phyloP scores from a whole-genome alignment of 192 early-diverging fungal species.

The Umbelopsis sp. region DNA sequence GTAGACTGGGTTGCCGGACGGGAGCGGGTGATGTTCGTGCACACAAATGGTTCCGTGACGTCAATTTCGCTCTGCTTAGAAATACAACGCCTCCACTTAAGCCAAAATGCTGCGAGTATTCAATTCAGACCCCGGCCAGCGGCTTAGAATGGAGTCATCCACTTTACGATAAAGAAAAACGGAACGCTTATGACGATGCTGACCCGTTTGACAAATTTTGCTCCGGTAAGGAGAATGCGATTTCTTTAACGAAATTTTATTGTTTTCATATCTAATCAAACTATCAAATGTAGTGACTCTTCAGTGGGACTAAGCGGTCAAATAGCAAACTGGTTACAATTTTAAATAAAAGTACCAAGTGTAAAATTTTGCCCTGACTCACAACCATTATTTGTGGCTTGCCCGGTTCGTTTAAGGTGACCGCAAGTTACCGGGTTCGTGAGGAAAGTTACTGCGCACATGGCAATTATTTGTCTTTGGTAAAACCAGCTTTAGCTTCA shows the following conservation, averaged over 20 bases:
- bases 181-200: not conserved
- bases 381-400: not conserved
- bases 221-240: not conserved
- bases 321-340: not conserved
- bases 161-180: not conserved
- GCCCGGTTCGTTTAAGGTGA: no score
- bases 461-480: no score
- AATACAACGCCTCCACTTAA: not conserved
- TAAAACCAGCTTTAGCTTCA: no score
- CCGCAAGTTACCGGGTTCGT: no score
- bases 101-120: not conserved
- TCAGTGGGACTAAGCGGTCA: not conserved
- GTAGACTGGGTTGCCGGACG: slow-evolving; percentile 80
- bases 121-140: not conserved
- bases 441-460: no score
- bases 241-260: no score
- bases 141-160: not conserved
- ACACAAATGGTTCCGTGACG: slow-evolving; percentile 80
- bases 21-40: slow-evolving; percentile 76
- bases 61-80: slow-evolving; percentile 51
- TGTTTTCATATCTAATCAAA: not conserved
- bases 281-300: not conserved
- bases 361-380: not conserved
- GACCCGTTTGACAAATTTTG: slow-evolving; percentile 16
- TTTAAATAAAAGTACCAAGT: not conserved